Base-by-base conservation (phyloP, 345 rosid species). In the Mercurialis annua region DNA sequence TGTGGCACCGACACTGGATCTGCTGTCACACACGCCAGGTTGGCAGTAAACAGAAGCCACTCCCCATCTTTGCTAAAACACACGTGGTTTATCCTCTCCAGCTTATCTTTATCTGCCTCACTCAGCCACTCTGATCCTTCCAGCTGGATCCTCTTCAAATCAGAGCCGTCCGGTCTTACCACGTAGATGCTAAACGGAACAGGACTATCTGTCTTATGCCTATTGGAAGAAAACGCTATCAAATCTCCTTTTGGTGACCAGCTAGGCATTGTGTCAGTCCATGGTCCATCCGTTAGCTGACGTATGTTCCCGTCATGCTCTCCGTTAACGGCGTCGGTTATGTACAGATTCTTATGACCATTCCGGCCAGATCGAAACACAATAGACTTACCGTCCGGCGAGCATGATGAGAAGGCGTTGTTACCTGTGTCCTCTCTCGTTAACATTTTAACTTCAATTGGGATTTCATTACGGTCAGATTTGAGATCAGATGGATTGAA, bases 211-310 rank as follows among this genome's bases (percentile, higher is more conserved):
- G 89, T 90, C 66, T 86, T 76, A 66, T 93, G 97, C 56, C 83
- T 79, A 54, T 88, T 93, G 0, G 96, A 93, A 6, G 98, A 93
- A 75, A 93, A 93, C 1, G 96, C 98, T 18, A 93, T 93, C n/a
- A 93, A 85, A 66, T 93, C 92, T 0, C 90, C 92, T 1, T 61
- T 71, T 0, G 94, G 96, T 1, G 97, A 88, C 97, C 96, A 93
- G 20, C 80, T 67, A 1, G 96, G 97, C 98, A 88, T 92, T 2
- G 98, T 87, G 38, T 90, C 96, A 34, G 85, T 85, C 87, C 98
- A 92, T 17, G 87, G 78, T 0, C 98, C 97, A 0, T 85, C 77
- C 10, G 93, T 92, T 55, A 92, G 64, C 53, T 65, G 87, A n/a
- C 85, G 84, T 31, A 84, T 61, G 15, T 68, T 70, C 16, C 82